These are phyloP conservation scores for Haberlea rhodopensis DNA, from an alignment of 257 asterid species.

Conservation along the genomic window DNA sequence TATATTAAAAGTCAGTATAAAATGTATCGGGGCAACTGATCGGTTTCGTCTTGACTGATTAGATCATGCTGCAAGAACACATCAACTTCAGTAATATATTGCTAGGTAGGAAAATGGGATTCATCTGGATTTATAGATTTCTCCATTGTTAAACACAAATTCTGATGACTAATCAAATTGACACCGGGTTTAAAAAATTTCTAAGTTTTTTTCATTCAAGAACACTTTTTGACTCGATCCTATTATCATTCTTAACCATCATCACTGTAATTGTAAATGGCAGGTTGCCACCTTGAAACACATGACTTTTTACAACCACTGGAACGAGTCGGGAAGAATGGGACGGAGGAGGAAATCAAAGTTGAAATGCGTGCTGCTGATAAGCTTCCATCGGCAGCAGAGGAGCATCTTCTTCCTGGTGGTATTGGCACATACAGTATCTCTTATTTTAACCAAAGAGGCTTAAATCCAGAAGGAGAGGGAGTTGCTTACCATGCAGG, in stretches of 20 bases:
- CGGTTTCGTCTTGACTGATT: background rate
- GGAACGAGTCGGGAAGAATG: constrained; percentile 58
- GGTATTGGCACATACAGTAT: constrained; percentile 81
- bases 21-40: background rate
- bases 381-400: constrained; percentile 49
- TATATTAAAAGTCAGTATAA: no score
- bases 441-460: constrained; percentile 61
- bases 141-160: no score
- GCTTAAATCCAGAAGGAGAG: constrained; percentile 51
- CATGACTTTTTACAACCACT: constrained; percentile 91
- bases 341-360: constrained; percentile 46
- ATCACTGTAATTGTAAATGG: background rate
- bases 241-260: background rate
- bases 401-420: constrained; percentile 73
- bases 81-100: background rate
- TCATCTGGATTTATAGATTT: background rate
- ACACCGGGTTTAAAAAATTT: no score
- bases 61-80: background rate
- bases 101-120: background rate
- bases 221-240: constrained; percentile 5
- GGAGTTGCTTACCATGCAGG: constrained; percentile 41
- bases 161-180: no score
- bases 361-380: constrained; percentile 37
- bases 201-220: no score
- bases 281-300: constrained; percentile 72